phyloP scores from a whole-genome alignment of 75 land plant genomes.

The Ceratopteris richardii region DNA sequence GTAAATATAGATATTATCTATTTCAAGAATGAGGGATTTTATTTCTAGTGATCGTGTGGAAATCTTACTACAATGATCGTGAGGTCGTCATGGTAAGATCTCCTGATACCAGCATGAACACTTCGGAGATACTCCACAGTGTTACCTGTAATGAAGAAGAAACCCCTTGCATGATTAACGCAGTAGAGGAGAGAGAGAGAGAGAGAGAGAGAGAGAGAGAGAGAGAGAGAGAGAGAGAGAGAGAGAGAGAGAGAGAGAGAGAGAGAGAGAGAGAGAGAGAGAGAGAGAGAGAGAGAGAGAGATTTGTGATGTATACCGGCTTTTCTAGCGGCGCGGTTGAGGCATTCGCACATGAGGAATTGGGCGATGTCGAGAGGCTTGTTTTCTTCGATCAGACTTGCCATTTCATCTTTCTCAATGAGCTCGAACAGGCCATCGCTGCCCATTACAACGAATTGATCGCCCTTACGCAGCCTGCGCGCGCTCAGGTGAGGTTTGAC shows the following conservation, averaged over 20 bases:
- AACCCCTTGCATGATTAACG: not conserved
- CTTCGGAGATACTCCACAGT: constrained; percentile 47
- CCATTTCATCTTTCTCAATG: constrained; percentile 74
- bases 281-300: too few species aligned
- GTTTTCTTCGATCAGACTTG: constrained; percentile 42
- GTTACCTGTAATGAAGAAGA: constrained; percentile 30
- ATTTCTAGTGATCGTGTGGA: too few species aligned
- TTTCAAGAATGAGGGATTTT: too few species aligned
- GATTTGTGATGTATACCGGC: too few species aligned
- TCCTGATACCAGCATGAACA: constrained; percentile 46
- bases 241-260: too few species aligned
- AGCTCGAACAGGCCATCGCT: constrained; percentile 88
- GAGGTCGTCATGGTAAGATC: constrained; percentile 76
- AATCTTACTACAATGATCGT: constrained; percentile 59
- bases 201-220: too few species aligned
- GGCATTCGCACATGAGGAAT: constrained; percentile 57
- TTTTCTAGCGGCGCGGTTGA: constrained; percentile 6
- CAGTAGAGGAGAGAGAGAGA: too few species aligned
- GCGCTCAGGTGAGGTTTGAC: constrained; percentile 39
- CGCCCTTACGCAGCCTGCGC: constrained; percentile 40
- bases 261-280: too few species aligned
- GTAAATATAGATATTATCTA: too few species aligned
- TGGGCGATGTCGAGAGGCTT: constrained; percentile 47
- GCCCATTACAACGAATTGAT: constrained; percentile 66
- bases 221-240: too few species aligned